Evolutionary conservation across 2,329 filamentous ascomycete genomes (phyloP).

Genomic region (Xylaria sp.): DNA sequence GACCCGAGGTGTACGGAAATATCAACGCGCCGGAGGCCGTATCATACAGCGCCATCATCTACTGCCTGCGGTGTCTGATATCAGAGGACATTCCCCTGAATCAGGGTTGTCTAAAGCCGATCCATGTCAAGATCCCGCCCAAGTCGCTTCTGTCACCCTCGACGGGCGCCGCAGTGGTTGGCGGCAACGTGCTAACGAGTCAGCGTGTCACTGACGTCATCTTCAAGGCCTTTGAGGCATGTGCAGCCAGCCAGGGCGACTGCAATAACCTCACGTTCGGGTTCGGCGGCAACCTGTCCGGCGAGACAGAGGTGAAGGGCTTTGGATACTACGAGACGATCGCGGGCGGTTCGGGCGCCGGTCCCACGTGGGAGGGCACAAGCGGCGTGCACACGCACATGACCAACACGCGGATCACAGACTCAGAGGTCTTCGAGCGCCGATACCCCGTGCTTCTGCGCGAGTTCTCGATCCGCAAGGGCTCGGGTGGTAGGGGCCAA

Average conservation of each 20-base stretch:
- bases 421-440: constrained; percentile 77
- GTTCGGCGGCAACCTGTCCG: constrained; percentile 71
- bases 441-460: constrained; percentile 76
- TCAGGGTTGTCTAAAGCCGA: constrained; percentile 78
- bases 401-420: constrained; percentile 82
- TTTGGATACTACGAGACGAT: constrained; percentile 87
- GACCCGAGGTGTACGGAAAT: constrained; percentile 78
- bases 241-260: constrained; percentile 77
- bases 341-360: constrained; percentile 76
- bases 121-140: constrained; percentile 74
- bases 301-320: constrained; percentile 67
- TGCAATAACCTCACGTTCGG: constrained; percentile 84
- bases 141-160: constrained; percentile 76
- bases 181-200: constrained; percentile 78
- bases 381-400: constrained; percentile 78
- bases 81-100: constrained; percentile 81
- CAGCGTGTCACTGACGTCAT: constrained; percentile 83
- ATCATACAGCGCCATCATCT: constrained; percentile 81
- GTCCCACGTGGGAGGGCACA: constrained; percentile 74
- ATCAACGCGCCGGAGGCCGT: constrained; percentile 81
- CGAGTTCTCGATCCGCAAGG: constrained; percentile 69
- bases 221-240: constrained; percentile 77
- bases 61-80: constrained; percentile 79
- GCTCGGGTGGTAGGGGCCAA: constrained; percentile 69
- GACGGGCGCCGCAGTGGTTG: constrained; percentile 78